Conservation (phyloP, 768 basidiomycete genomes). For the Podaxis rugospora region DNA sequence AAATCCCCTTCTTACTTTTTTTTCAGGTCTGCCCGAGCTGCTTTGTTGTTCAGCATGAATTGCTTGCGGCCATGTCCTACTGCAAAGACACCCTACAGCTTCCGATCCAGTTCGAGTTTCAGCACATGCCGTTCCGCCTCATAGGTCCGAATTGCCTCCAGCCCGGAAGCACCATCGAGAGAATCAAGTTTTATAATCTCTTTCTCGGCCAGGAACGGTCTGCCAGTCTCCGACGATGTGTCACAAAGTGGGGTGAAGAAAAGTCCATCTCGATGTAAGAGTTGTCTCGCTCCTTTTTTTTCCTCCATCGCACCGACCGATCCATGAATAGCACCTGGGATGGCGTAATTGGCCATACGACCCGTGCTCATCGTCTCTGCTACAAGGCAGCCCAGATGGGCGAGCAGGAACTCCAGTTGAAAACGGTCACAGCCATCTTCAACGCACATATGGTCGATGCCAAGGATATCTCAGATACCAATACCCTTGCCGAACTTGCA, state of each 20-base stretch:
- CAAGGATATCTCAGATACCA: conserved; percentile 56
- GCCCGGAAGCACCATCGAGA: conserved; percentile 35
- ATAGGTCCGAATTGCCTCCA: conserved; percentile 34
- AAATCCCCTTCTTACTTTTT: not conserved
- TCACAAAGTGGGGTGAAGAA: conserved; percentile 50
- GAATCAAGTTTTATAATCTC: conserved; percentile 27
- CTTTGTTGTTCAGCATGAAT: conserved; percentile 49
- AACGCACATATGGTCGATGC: conserved; percentile 62
- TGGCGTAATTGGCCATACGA: conserved; percentile 64
- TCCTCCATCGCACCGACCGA: not conserved
- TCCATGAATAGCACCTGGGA: conserved; percentile 44
- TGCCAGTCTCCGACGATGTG: conserved; percentile 32
- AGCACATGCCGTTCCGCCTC: conserved; percentile 49
- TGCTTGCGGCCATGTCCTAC: conserved; percentile 42
- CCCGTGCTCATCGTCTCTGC: conserved; percentile 64
- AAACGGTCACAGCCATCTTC: conserved; percentile 55
- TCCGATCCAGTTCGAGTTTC: conserved; percentile 45
- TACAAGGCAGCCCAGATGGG: conserved; percentile 63
- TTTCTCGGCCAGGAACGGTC: conserved; percentile 49
- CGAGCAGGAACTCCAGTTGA: conserved; percentile 55
- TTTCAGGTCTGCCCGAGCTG: conserved; percentile 47
- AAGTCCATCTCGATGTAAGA: conserved; percentile 53
- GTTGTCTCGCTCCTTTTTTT: conserved; percentile 10
- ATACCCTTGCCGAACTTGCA: conserved; percentile 57
- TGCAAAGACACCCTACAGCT: conserved; percentile 44